phyloP scores from a whole-genome alignment of 2,329 filamentous ascomycete species.

The Coniella lustricola region DNA sequence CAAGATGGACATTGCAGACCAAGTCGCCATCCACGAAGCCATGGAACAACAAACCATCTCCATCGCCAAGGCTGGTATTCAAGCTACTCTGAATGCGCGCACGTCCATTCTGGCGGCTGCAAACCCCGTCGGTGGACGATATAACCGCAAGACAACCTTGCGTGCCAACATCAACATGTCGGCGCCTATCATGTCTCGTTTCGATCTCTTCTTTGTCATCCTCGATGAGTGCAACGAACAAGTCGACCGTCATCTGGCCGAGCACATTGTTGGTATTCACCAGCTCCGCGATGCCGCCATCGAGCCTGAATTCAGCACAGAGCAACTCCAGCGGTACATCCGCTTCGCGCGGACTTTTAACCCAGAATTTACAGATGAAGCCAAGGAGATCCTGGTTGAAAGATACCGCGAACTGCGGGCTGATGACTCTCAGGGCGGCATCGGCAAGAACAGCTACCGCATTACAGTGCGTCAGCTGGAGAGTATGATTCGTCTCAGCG shows the following conservation, averaged over 20 bases:
- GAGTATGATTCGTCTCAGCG: slow-evolving; percentile 87
- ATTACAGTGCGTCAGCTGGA: slow-evolving; percentile 96
- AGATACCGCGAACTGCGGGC: slow-evolving; percentile 93
- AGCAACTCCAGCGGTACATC: slow-evolving; percentile 94
- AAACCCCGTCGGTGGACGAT: slow-evolving; percentile 92
- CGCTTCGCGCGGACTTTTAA: slow-evolving; percentile 93
- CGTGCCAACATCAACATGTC: slow-evolving; percentile 97
- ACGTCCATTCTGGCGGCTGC: slow-evolving; percentile 94
- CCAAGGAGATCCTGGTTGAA: slow-evolving; percentile 75
- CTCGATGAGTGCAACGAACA: slow-evolving; percentile 93
- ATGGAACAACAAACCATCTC: slow-evolving; percentile 99
- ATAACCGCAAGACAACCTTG: slow-evolving; percentile 92
- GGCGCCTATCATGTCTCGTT: slow-evolving; percentile 98
- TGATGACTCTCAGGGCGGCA: slow-evolving; percentile 88
- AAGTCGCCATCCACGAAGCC: slow-evolving; percentile 98
- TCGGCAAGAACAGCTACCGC: slow-evolving; percentile 91
- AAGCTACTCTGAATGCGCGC: slow-evolving; percentile 91
- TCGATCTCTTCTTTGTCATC: slow-evolving; percentile 97
- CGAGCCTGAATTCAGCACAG: slow-evolving; percentile 87
- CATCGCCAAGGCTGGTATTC: slow-evolving; percentile 96
- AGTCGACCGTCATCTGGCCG: slow-evolving; percentile 82
- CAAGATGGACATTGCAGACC: slow-evolving; percentile 97
- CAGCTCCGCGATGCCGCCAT: slow-evolving; percentile 88
- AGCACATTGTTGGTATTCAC: slow-evolving; percentile 92
- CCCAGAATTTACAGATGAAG: slow-evolving; percentile 83